Evolutionary conservation across 2,329 filamentous ascomycete species (phyloP).

Genomic region (Alternaria viburni): DNA sequence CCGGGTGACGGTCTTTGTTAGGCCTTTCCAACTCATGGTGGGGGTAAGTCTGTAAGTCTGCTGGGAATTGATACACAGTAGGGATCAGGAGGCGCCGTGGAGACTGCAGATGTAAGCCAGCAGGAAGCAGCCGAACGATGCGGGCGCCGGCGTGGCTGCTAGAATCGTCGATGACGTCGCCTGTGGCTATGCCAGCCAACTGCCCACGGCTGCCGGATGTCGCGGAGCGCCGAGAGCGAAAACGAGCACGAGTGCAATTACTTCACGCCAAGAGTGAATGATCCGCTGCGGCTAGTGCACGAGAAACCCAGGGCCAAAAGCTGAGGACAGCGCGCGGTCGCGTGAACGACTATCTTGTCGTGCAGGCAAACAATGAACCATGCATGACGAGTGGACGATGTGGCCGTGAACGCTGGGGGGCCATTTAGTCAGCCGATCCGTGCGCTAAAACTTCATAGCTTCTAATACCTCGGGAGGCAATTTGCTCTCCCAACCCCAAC

Average conservation of each 20-base stretch:
- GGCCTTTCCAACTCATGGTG: conserved; percentile 94
- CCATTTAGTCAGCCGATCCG: background rate
- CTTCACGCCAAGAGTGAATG: background rate
- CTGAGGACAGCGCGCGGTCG: background rate
- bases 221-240: conserved; percentile 8
- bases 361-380: conserved; percentile 9
- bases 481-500: conserved; percentile 6
- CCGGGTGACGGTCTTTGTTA: conserved; percentile 86
- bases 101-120: conserved; percentile 2
- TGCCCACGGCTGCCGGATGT: conserved; percentile 7
- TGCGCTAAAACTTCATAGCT: conserved; percentile 2
- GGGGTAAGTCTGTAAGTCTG: conserved; percentile 2
- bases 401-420: background rate
- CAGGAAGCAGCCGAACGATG: conserved; percentile 24
- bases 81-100: conserved; percentile 6
- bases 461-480: conserved; percentile 8
- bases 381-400: background rate
- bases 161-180: conserved; percentile 12
- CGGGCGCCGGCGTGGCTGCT: conserved; percentile 33
- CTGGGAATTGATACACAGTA: conserved; percentile 10
- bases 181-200: conserved; percentile 13
- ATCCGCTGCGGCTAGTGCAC: background rate
- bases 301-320: background rate
- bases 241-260: background rate
- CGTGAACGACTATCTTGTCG: background rate